These are phyloP conservation scores for Scheffersomyces coipomensis DNA, from an alignment of 805 yeast genomes.

Conservation along the genomic window DNA sequence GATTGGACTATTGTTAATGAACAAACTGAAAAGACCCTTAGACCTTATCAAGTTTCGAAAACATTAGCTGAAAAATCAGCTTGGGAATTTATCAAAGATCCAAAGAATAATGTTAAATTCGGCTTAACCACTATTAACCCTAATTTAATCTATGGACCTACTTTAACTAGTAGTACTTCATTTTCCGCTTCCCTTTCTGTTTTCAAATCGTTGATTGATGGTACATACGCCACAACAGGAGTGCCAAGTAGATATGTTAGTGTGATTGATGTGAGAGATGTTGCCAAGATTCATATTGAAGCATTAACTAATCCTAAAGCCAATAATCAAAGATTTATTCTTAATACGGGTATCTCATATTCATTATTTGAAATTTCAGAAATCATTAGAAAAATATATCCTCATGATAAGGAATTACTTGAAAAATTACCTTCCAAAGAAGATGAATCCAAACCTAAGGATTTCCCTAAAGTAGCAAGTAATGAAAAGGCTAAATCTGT, in stretches of 20 bases:
- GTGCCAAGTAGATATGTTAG: neutral
- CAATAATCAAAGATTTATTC: neutral
- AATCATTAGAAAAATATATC: neutral
- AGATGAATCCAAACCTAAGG: neutral
- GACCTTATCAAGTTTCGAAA: slow-evolving; percentile 10
- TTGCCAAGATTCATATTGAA: slow-evolving; percentile 12
- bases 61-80: slow-evolving; percentile 16
- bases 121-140: slow-evolving; percentile 3
- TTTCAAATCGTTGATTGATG: neutral
- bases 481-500: neutral
- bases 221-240: neutral
- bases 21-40: neutral
- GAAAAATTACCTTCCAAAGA: neutral
- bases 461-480: neutral
- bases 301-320: slow-evolving; percentile 6
- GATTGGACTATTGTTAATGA: slow-evolving; percentile 1
- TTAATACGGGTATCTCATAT: neutral
- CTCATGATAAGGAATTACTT: neutral
- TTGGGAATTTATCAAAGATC: slow-evolving; percentile 4
- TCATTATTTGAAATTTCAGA: neutral
- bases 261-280: slow-evolving; percentile 15
- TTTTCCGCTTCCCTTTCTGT: neutral
- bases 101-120: neutral
- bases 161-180: neutral
- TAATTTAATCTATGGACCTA: slow-evolving; percentile 4